Percentiles rank a stretch among this genome's conserved stretches.
Evolutionary conservation across 1,284 basidiomycete species (phyloP).

Genomic region (Ustilago xerochloae): DNA sequence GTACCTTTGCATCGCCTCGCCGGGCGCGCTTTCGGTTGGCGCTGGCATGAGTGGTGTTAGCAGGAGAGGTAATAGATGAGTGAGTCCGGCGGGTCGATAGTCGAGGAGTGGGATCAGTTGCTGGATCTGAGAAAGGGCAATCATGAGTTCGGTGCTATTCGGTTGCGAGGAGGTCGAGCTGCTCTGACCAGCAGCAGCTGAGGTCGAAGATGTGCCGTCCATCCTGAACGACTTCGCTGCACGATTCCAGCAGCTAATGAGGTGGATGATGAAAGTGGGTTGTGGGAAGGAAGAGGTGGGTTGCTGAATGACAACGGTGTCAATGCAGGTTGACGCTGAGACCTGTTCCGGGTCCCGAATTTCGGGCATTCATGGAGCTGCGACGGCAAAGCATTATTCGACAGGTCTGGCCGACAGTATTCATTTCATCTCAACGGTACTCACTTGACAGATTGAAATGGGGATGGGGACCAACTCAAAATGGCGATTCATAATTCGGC

Average conservation of each 20-base stretch:
- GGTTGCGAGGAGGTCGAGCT: neutral
- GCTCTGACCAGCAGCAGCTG: neutral
- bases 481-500: no score
- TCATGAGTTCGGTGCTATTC: constrained; percentile 47
- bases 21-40: neutral
- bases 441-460: no score
- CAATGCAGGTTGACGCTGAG: no score
- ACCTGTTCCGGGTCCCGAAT: neutral
- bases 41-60: constrained; percentile 25
- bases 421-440: no score
- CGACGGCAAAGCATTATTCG: neutral
- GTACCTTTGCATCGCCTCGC: constrained; percentile 31
- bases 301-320: neutral
- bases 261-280: neutral
- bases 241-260: neutral
- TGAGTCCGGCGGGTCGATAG: constrained; percentile 34
- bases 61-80: constrained; percentile 25
- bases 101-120: constrained; percentile 47
- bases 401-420: neutral
- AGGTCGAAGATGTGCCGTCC: neutral
- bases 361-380: neutral
- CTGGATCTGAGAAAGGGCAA: constrained; percentile 44
- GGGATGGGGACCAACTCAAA: no score
- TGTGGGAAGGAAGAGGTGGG: neutral
- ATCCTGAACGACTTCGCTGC: neutral